Evolutionary conservation across 192 early-diverging fungal species (phyloP).

Genomic region (Lobosporangium transversale): DNA sequence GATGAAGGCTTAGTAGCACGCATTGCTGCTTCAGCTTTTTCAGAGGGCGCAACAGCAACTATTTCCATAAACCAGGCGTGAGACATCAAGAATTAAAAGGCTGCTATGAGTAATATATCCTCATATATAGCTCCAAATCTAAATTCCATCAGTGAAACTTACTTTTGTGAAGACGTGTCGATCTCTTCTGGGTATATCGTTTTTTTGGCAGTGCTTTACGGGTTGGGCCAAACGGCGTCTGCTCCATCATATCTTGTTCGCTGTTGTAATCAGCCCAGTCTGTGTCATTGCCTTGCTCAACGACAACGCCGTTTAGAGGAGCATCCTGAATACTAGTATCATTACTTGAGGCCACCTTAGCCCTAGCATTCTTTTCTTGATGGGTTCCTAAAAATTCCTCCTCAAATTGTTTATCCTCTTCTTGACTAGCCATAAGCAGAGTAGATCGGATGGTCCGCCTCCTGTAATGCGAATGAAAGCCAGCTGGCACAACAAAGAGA

Average conservation of each 20-base stretch:
- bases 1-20: conserved; percentile 1
- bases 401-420: conserved; percentile 41
- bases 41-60: conserved; percentile 47
- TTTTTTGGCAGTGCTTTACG: conserved; percentile 14
- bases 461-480: conserved; percentile 39
- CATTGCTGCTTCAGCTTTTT: conserved; percentile 13
- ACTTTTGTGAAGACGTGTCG: conserved; percentile 43
- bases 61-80: neutral
- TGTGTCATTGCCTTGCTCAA: neutral
- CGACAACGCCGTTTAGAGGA: neutral
- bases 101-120: neutral
- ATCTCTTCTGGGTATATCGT: conserved; percentile 50
- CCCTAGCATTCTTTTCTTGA: neutral
- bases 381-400: conserved; percentile 17
- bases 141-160: neutral
- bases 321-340: neutral
- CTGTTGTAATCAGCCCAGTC: conserved; percentile 22
- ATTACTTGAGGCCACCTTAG: neutral
- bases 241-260: neutral
- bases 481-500: conserved; percentile 29
- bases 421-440: conserved; percentile 35
- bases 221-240: neutral
- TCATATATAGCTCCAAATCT: no score
- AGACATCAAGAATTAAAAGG: neutral
- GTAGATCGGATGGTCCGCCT: conserved; percentile 8